phyloP scores from a whole-genome alignment of 192 early-diverging fungal species.

The Coemansia sp. region DNA sequence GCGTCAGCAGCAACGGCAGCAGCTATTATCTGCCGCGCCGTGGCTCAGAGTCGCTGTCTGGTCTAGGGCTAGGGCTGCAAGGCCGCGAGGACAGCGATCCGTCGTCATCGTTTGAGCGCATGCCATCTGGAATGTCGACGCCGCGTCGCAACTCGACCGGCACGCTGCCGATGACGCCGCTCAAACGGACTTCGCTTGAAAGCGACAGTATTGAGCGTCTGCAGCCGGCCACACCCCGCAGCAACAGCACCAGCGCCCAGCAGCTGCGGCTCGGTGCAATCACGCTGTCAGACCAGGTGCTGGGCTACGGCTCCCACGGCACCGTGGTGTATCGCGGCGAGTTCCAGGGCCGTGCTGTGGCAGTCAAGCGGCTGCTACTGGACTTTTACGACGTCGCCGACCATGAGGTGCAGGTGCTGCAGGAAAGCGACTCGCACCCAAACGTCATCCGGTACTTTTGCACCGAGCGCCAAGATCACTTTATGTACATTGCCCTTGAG shows the following conservation, averaged over 20 bases:
- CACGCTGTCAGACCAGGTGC: conserved; percentile 56
- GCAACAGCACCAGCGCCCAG: conserved; percentile 7
- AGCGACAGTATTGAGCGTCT: conserved; percentile 11
- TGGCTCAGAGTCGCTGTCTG: conserved; percentile 31
- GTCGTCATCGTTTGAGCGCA: conserved; percentile 33
- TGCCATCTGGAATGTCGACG: conserved; percentile 25
- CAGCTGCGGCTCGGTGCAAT: conserved; percentile 53
- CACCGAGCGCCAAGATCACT: conserved; percentile 80
- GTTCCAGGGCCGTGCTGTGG: conserved; percentile 88
- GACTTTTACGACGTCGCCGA: conserved; percentile 96
- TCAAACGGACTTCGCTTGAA: conserved; percentile 17
- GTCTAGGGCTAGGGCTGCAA: conserved; percentile 17
- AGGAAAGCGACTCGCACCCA: conserved; percentile 91
- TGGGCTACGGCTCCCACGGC: conserved; percentile 93
- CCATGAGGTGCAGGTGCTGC: conserved; percentile 88
- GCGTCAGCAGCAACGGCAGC: conserved; percentile 21
- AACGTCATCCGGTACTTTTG: conserved; percentile 96
- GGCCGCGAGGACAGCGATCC: conserved; percentile 37
- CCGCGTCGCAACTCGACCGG: conserved; percentile 49
- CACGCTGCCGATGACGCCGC: conserved; percentile 31
- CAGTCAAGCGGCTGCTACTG: conserved; percentile 86
- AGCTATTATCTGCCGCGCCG: conserved; percentile 8
- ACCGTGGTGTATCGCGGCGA: conserved; percentile 94
- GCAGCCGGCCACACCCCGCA: conserved; percentile 8
- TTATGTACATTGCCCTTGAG: conserved; percentile 97